These are phyloP conservation scores for Linanthus parryae DNA, from an alignment of 148 eudicot genomes.

Conservation along the genomic window DNA sequence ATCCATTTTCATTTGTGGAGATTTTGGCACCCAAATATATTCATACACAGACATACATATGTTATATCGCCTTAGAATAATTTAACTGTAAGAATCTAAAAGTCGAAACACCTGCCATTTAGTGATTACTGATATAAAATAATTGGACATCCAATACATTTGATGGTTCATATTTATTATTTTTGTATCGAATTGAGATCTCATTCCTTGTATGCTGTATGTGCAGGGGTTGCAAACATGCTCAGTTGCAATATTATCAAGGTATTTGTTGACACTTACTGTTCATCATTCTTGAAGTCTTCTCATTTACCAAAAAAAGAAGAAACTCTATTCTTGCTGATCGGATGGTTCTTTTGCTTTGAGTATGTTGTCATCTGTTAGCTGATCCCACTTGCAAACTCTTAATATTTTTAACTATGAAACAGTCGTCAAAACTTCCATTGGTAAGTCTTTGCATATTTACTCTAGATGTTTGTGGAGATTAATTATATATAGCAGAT, in stretches of 20 bases:
- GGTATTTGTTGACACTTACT: conserved; percentile 25
- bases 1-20: background rate
- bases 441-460: too few species aligned
- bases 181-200: background rate
- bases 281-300: background rate
- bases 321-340: too few species aligned
- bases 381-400: too few species aligned
- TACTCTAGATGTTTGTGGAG: too few species aligned
- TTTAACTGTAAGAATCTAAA: background rate
- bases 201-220: conserved; percentile 5
- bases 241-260: conserved; percentile 62
- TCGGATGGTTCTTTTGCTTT: conserved; percentile 3
- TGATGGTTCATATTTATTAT: background rate
- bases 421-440: too few species aligned
- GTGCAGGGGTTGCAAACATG: conserved; percentile 76
- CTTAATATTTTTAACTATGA: too few species aligned
- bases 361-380: too few species aligned
- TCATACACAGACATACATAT: background rate
- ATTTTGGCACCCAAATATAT: background rate
- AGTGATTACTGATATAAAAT: background rate
- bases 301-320: background rate
- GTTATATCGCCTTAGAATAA: background rate
- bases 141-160: background rate
- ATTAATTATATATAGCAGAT: too few species aligned
- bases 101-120: background rate